Evolutionary conservation across 2,329 filamentous ascomycete species (phyloP).

Genomic region (Aspergillus clavatus): DNA sequence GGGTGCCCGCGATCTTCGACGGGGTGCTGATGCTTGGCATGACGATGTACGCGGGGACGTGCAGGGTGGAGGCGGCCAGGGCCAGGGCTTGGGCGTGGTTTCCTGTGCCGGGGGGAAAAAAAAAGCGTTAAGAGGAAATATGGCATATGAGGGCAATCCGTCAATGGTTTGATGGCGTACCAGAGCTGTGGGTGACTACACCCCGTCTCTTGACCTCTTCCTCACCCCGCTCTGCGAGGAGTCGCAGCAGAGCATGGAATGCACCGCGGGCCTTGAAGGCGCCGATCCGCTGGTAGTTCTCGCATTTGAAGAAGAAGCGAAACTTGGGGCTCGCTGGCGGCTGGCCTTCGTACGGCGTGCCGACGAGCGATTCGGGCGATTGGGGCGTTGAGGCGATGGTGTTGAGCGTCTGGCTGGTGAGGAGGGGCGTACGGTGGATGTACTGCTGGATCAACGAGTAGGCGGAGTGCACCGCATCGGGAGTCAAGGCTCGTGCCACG

Average conservation of each 20-base stretch:
- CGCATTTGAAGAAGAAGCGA: slow-evolving; percentile 87
- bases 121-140: too few species aligned
- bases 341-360: slow-evolving; percentile 55
- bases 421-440: slow-evolving; percentile 77
- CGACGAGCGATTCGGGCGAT: slow-evolving; percentile 47
- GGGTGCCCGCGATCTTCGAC: slow-evolving; percentile 82
- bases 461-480: slow-evolving; percentile 66
- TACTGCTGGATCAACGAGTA: slow-evolving; percentile 67
- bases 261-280: slow-evolving; percentile 91
- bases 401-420: slow-evolving; percentile 73
- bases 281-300: slow-evolving; percentile 85
- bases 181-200: slow-evolving; percentile 85
- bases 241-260: slow-evolving; percentile 73
- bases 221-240: slow-evolving; percentile 60
- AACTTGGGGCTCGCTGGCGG: slow-evolving; percentile 61
- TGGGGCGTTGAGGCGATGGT: slow-evolving; percentile 69
- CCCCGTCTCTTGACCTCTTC: slow-evolving; percentile 60
- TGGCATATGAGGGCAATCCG: too few species aligned
- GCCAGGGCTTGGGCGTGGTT: slow-evolving; percentile 94
- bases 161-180: too few species aligned
- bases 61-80: slow-evolving; percentile 69
- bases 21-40: slow-evolving; percentile 84
- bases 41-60: slow-evolving; percentile 77
- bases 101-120: slow-evolving; percentile 57
- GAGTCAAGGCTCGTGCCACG: slow-evolving; percentile 53